Base-by-base conservation (phyloP, 768 basidiomycete genomes). In the Tulasnella sp. region DNA sequence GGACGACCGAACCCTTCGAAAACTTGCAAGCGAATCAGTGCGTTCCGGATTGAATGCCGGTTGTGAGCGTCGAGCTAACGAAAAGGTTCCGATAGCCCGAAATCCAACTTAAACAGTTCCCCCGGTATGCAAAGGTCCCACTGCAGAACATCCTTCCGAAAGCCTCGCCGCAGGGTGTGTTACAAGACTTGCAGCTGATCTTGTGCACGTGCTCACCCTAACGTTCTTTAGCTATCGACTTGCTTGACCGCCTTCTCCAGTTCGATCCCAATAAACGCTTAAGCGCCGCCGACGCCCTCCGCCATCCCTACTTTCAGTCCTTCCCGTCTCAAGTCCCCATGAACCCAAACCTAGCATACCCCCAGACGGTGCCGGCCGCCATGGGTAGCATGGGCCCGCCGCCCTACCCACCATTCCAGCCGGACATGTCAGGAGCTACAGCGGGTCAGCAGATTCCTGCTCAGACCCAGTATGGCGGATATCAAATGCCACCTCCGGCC, bases 191-290 rank as follows among this genome's bases (percentile, higher is more conserved):
- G n/a, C n/a, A n/a, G n/a, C n/a, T n/a, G n/a, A n/a, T n/a, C n/a
- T n/a, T n/a, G n/a, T n/a, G n/a, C 30, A 11, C 48, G 8, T 29
- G 15, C 30, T 23, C 5, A 1, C 26, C 10, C 9, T 42, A 17
- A 43, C 42, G 9, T 11, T 42, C 4, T 21, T 34, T 64, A 77
- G 95, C 95, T 23, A 80, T 97, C 69, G 92, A 97, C 71, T 80
- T 98, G 1, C 83, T 99, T 45, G 96, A 98, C 71, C 83, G 85
- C 50, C 82, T 98, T 45, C 81, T 99, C 49, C 93, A 97, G 68
- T 99, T 98, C 68, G 96, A 98, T 68, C 96, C 96, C 1, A 78
- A 84, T 27, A 86, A 91, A 66, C 85, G 96, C 56, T 83, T 94
- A 48, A 88, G 91, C 11, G 95, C 95, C 24, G 83, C 85, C 9